phyloP scores from a whole-genome alignment of 2,329 filamentous ascomycete genomes.

The Lachnellula willkommii region DNA sequence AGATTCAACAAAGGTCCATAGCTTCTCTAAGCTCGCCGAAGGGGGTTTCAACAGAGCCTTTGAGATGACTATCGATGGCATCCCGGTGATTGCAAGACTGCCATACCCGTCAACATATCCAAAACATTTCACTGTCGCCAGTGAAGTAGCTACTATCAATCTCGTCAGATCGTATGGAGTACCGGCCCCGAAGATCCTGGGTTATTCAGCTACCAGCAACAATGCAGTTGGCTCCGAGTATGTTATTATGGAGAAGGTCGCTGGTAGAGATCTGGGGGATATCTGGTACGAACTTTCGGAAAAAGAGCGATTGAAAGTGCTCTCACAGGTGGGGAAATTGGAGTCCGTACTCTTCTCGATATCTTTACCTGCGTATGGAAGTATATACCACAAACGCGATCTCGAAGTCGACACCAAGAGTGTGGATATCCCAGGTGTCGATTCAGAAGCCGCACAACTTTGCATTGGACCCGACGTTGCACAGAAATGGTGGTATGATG shows the following conservation, averaged over 20 bases:
- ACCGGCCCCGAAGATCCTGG: slow-evolving; percentile 40
- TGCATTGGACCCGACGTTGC: slow-evolving; percentile 3
- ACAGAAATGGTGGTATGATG: slow-evolving; percentile 4
- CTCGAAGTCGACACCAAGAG: not conserved
- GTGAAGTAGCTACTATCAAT: slow-evolving; percentile 13
- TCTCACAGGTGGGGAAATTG: slow-evolving; percentile 2
- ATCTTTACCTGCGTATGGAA: slow-evolving; percentile 1
- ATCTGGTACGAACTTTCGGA: slow-evolving; percentile 6
- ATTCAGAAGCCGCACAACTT: not conserved
- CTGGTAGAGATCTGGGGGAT: slow-evolving; percentile 29
- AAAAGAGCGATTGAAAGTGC: slow-evolving; percentile 6
- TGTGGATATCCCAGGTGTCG: not conserved
- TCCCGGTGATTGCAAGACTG: slow-evolving; percentile 7
- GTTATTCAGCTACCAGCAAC: slow-evolving; percentile 35
- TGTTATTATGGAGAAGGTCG: slow-evolving; percentile 35
- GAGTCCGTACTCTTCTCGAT: slow-evolving; percentile 7
- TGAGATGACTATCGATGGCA: slow-evolving; percentile 6
- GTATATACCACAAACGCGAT: slow-evolving; percentile 1
- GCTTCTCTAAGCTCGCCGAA: slow-evolving; percentile 27
- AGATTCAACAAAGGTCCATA: not conserved
- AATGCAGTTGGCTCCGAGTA: slow-evolving; percentile 34
- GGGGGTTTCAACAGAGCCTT: slow-evolving; percentile 14
- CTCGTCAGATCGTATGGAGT: slow-evolving; percentile 27
- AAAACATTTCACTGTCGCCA: slow-evolving; percentile 3
- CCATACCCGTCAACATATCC: slow-evolving; percentile 7